These are phyloP conservation scores for Clarireedia monteithiana DNA, from an alignment of 2,329 filamentous ascomycete species.

Conservation along the genomic window DNA sequence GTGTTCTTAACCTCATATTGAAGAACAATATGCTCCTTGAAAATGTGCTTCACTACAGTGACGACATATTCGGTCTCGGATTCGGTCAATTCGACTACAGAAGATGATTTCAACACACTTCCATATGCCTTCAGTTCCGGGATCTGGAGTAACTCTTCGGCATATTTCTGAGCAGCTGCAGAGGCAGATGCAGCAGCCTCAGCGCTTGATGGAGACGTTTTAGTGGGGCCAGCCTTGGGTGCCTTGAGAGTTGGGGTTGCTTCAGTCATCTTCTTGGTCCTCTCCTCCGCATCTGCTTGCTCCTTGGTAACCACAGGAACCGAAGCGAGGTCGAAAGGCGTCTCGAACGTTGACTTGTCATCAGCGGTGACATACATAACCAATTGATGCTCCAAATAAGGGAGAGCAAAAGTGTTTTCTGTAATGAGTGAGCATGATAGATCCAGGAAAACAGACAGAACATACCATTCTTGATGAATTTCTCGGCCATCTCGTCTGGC, in stretches of 20 bases:
- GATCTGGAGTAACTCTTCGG: slow-evolving; percentile 78
- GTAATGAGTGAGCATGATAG: not conserved
- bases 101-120: slow-evolving; percentile 82
- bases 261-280: slow-evolving; percentile 93
- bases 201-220: slow-evolving; percentile 58
- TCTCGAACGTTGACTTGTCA: slow-evolving; percentile 75
- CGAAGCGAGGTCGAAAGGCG: slow-evolving; percentile 82
- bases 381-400: slow-evolving; percentile 92
- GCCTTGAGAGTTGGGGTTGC: slow-evolving; percentile 91
- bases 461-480: slow-evolving; percentile 89
- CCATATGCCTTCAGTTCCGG: slow-evolving; percentile 90
- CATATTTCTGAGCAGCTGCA: slow-evolving; percentile 79
- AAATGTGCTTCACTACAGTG: slow-evolving; percentile 88
- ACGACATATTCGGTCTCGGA: slow-evolving; percentile 98
- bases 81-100: slow-evolving; percentile 83
- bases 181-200: slow-evolving; percentile 71
- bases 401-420: slow-evolving; percentile 94
- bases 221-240: slow-evolving; percentile 70
- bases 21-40: slow-evolving; percentile 92
- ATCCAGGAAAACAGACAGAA: slow-evolving; percentile 11
- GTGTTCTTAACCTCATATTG: slow-evolving; percentile 99
- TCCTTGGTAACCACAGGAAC: slow-evolving; percentile 92
- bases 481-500: slow-evolving; percentile 67
- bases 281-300: slow-evolving; percentile 91
- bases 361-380: slow-evolving; percentile 96